Evolutionary conservation across 2,329 filamentous ascomycete species (phyloP).

Genomic region (Aspergillus sp.): DNA sequence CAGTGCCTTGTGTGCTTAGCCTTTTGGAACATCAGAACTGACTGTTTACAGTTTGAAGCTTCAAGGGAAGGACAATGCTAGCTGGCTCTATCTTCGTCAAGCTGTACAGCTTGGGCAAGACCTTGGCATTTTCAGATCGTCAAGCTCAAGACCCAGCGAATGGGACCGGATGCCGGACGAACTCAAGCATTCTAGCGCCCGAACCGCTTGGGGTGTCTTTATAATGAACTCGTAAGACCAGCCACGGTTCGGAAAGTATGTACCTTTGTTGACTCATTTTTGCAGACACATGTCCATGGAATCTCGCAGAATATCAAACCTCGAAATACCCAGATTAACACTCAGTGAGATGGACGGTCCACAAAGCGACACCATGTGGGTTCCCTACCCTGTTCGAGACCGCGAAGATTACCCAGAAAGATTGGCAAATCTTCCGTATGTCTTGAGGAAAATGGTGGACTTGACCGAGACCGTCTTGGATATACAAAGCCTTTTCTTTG

Average conservation of each 20-base stretch:
- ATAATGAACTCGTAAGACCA: conserved; percentile 34
- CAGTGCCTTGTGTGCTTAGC: not conserved
- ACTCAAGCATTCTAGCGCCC: conserved; percentile 28
- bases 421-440: conserved; percentile 32
- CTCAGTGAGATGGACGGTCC: conserved; percentile 21
- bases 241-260: not conserved
- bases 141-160: conserved; percentile 15
- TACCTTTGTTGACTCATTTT: conserved; percentile 13
- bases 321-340: conserved; percentile 24
- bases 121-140: conserved; percentile 32
- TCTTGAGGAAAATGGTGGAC: conserved; percentile 28
- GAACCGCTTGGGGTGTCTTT: conserved; percentile 38
- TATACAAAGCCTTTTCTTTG: conserved; percentile 32
- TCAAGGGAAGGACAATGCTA: conserved; percentile 31
- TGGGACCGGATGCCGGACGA: conserved; percentile 21
- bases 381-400: conserved; percentile 41
- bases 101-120: conserved; percentile 39
- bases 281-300: conserved; percentile 37
- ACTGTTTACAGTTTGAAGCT: conserved; percentile 31
- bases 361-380: conserved; percentile 32
- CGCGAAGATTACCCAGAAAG: conserved; percentile 30
- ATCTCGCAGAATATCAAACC: conserved; percentile 25
- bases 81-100: conserved; percentile 39
- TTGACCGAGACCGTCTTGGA: conserved; percentile 30
- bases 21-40: conserved; percentile 15